These are phyloP conservation scores for Phytophthora citrophthora DNA, from an alignment of 352 stramenopile species.

Conservation along the genomic window DNA sequence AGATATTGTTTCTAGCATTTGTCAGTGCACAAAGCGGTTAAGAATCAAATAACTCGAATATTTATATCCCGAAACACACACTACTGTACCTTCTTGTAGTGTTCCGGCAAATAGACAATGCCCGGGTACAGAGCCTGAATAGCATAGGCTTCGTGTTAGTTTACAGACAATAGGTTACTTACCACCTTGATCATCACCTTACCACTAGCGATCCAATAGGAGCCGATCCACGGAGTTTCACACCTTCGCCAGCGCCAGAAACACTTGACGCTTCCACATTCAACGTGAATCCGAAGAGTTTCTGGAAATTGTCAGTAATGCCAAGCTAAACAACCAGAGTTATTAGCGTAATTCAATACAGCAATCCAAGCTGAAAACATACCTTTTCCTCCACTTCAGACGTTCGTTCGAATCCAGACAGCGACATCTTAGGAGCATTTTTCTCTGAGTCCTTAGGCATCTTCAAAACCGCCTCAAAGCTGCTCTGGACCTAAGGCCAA, in stretches of 20 bases:
- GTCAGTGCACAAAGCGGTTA: background rate
- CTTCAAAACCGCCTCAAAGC: conserved; percentile 71
- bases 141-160: background rate
- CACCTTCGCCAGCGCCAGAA: conserved; percentile 64
- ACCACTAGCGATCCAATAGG: conserved; percentile 80
- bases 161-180: too few relatives aligned
- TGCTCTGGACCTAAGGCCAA: conserved; percentile 40
- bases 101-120: conserved; percentile 83
- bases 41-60: background rate
- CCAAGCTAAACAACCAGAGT: conserved; percentile 31
- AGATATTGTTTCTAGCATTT: conserved; percentile 56
- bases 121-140: conserved; percentile 75
- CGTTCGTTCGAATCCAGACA: conserved; percentile 68
- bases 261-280: conserved; percentile 73
- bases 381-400: conserved; percentile 41
- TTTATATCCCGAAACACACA: background rate
- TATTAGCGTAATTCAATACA: background rate
- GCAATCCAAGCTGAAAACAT: background rate
- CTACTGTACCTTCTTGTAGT: conserved; percentile 77
- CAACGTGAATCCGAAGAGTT: conserved; percentile 76
- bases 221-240: conserved; percentile 68
- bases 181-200: conserved; percentile 1
- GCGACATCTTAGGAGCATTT: conserved; percentile 50
- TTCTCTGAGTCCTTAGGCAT: conserved; percentile 47
- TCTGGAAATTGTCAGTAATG: conserved; percentile 50